Base-by-base conservation (phyloP, 495 filamentous ascomycete species). In the Immersiella caudata region DNA sequence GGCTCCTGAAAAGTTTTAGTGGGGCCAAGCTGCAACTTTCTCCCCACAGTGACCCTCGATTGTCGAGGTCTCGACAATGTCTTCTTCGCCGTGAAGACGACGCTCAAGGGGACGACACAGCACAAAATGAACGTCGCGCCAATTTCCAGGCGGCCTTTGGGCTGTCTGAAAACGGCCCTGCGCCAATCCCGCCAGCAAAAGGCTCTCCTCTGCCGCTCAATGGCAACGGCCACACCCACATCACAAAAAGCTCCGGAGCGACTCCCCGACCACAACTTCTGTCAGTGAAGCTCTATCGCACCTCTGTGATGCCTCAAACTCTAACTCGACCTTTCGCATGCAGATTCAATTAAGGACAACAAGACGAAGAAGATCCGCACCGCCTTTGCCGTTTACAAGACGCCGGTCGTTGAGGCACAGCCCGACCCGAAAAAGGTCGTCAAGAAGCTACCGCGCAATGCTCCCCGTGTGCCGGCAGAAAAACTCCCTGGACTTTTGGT, bases 161-260 rank as follows among this genome's bases (percentile, higher is more conserved):
- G 85, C 85, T 87, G 86, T 80, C 86, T 89, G 78, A 88, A 88
- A 79, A 80, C 85, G 24, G 75, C 85, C 67, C 72, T 88, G 12
- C 82, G 84, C 56, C 75, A 79, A 64, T 75, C 76, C 57, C 70
- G 82, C 57, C 78, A 82, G 62, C 79, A 83, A 60, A 78, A 79
- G 20, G 67, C 22, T 35, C 2, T 72, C 58, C 69, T 74, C 54
- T 68, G 63, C 64, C 75, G 79, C 35, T 67, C 74, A 49, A 74
- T 81, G 70, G 73, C 77, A 50, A 79, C 80, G 52, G 72, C 76
- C 57, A 71, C 73, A 21, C 66, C 71, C 51, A 65, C 73, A 20
- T 58, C 57, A 50, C 20, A 33, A 57, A 22, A 16, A 40, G 5
- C 21, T 54, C 20, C 46, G 64, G 21, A 62, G 62, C 68, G 69